Evolutionary conservation across 805 yeast species (phyloP), one percentile per base, ranked within the genome.

Genomic region (Debaryomyces castellii): DNA sequence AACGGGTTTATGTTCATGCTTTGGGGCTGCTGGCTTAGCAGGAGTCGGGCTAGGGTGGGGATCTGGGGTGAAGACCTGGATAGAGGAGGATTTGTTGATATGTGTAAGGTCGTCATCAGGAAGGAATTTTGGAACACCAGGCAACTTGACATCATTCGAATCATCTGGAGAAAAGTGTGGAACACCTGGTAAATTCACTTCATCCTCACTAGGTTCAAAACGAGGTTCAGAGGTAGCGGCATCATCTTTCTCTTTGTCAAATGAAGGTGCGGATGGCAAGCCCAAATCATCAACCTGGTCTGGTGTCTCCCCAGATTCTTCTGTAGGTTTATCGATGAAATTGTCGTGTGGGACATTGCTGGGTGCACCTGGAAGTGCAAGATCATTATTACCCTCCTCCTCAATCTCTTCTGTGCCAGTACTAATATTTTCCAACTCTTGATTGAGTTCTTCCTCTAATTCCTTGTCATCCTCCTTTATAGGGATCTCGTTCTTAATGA

Each of bases 81-180:
- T 71, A 3, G 74, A 58, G 3, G 74, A 66, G 11, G 50, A 56
- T 47, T 67, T 70, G 50, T 69, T 70, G 30, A 72, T 71, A 30
- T 55, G 61, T 4, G 67, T 50, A 17, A 66, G 39, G 35, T 69
- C 76, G 35, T 65, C 72, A 44, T 68, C 72, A 1, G 77, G 76
- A 20, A 70, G 53, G 52, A 64, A 68, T 43, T 57, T 65, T 6
- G 77, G 77, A 0, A 74, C 75, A 1, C 76, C 76, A 0, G 77
- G 77, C 23, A 72, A 57, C 43, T 57, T 60, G 16, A 71, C 51
- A 10, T 55, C 60, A 8, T 45, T 49, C 14, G 53, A 60, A 4
- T 52, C 47, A 12, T 57, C 57, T 0, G 69, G 73, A 5, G 60
- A 52, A 43, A 67, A 61, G 40, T 64, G 69, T 2, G 76, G 76